Evolutionary conservation across 108 stramenopile genomes (phyloP).

Genomic region (Skeletonema menzelii): DNA sequence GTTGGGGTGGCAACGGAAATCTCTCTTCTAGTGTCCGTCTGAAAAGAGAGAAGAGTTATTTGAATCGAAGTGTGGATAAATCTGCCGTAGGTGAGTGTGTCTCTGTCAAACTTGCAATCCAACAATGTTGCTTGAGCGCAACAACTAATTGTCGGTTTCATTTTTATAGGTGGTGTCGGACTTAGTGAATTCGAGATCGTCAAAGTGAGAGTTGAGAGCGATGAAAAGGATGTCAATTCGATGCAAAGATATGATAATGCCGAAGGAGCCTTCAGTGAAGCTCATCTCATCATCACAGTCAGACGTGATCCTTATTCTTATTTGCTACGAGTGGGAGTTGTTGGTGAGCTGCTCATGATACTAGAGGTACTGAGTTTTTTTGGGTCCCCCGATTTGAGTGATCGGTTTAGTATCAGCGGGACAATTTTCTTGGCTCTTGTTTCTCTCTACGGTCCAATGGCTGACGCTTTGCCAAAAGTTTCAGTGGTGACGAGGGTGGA

Average conservation of each 20-base stretch:
- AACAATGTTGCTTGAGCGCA: not conserved
- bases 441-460: constrained; percentile 45
- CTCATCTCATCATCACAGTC: constrained; percentile 31
- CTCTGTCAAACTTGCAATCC: not conserved
- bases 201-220: constrained; percentile 21
- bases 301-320: constrained; percentile 46
- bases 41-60: not conserved
- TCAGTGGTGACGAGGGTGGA: constrained; percentile 39
- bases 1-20: not conserved
- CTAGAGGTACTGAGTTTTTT: constrained; percentile 38
- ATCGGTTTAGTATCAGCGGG: constrained; percentile 34
- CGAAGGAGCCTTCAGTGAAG: constrained; percentile 34
- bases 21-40: not conserved
- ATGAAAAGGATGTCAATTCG: constrained; percentile 28
- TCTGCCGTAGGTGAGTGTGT: constrained; percentile 9
- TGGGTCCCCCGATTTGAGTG: constrained; percentile 24
- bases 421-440: constrained; percentile 47
- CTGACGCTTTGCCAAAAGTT: constrained; percentile 42
- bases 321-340: constrained; percentile 28
- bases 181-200: constrained; percentile 41
- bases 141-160: not conserved
- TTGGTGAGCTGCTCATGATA: constrained; percentile 38
- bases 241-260: constrained; percentile 41
- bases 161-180: constrained; percentile 23
- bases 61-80: constrained; percentile 22